Evolutionary conservation across 2,329 filamentous ascomycete species (phyloP).

Genomic region (Claviceps digitariae): DNA sequence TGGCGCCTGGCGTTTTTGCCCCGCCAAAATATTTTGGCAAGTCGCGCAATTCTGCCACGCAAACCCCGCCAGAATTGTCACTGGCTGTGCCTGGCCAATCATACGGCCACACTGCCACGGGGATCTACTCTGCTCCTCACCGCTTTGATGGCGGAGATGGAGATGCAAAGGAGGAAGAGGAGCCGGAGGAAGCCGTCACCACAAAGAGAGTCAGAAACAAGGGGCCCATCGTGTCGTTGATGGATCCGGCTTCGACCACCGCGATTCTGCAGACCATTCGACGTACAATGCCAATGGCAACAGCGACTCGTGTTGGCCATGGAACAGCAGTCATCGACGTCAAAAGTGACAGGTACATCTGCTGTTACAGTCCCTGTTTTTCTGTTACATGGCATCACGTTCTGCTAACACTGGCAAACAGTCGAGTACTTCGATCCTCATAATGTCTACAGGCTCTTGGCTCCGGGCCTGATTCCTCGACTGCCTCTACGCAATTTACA

Average conservation of each 20-base stretch:
- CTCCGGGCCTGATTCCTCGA: constrained; percentile 61
- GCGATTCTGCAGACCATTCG: constrained; percentile 2
- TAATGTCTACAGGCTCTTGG: constrained; percentile 71
- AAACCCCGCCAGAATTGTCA: constrained; percentile 16
- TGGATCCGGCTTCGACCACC: not conserved
- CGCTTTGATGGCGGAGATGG: not conserved
- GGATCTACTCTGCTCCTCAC: not conserved
- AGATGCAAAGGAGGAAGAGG: not conserved
- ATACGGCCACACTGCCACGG: too few relatives aligned
- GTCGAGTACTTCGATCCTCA: constrained; percentile 96
- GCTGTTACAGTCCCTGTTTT: too few relatives aligned
- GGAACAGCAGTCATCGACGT: constrained; percentile 56
- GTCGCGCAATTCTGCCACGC: constrained; percentile 16
- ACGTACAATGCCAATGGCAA: constrained; percentile 15
- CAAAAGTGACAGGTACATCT: constrained; percentile 58
- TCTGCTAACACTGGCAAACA: constrained; percentile 22
- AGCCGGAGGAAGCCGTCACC: not conserved
- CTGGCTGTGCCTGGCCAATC: not conserved
- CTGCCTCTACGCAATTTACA: constrained; percentile 84
- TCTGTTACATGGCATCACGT: too few relatives aligned
- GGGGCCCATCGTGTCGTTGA: not conserved
- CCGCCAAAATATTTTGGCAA: constrained; percentile 12
- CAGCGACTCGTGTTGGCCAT: constrained; percentile 27
- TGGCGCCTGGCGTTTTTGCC: constrained; percentile 9
- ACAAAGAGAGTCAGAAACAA: too few relatives aligned